Evolutionary conservation across 2,329 filamentous ascomycete species (phyloP).

Genomic region (Elsinoe australis): DNA sequence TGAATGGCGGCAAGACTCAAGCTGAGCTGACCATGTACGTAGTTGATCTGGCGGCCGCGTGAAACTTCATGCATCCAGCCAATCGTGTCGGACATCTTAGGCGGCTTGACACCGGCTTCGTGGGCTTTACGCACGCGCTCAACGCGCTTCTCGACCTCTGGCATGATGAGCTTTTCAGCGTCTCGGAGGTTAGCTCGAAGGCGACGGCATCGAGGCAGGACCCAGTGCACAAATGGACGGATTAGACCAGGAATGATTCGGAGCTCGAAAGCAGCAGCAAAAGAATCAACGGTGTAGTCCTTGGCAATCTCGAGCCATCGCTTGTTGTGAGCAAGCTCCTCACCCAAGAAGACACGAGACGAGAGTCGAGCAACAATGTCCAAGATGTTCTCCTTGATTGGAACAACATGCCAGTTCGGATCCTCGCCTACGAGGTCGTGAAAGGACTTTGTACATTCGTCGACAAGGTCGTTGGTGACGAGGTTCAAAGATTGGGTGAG

Average conservation of each 20-base stretch:
- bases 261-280: constrained; percentile 29
- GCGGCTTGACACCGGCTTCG: constrained; percentile 20
- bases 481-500: constrained; percentile 24
- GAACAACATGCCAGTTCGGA: constrained; percentile 21
- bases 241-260: constrained; percentile 31
- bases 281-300: constrained; percentile 32
- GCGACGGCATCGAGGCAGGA: constrained; percentile 32
- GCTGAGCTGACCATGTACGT: constrained; percentile 22
- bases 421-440: constrained; percentile 22
- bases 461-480: constrained; percentile 23
- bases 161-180: constrained; percentile 31
- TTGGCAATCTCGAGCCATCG: constrained; percentile 33
- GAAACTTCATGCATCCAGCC: constrained; percentile 26
- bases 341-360: constrained; percentile 36
- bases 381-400: constrained; percentile 25
- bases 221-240: constrained; percentile 30
- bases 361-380: constrained; percentile 35
- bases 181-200: constrained; percentile 28
- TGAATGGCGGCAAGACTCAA: constrained; percentile 25
- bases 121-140: constrained; percentile 20
- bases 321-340: constrained; percentile 32
- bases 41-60: constrained; percentile 21
- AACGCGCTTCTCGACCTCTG: constrained; percentile 30
- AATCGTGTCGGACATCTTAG: constrained; percentile 25
- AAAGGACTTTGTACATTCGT: constrained; percentile 22